Conservation (phyloP, 805 yeast species). For the Zygosaccharomyces rouxii region DNA sequence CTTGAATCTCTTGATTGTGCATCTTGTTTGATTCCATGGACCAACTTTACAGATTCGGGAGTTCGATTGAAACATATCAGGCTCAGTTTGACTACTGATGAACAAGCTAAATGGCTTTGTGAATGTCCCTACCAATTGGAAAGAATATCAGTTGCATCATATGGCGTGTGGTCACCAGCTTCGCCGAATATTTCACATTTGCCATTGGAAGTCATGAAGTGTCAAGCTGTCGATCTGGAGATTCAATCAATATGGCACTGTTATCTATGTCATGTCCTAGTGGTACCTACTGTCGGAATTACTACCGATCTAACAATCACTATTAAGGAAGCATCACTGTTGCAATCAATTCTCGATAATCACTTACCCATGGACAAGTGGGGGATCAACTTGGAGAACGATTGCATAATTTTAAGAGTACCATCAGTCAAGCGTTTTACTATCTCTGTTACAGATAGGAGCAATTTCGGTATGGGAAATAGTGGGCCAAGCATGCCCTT, state of each 20-base stretch:
- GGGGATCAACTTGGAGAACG: slow-evolving; percentile 9
- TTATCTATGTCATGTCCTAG: slow-evolving; percentile 16
- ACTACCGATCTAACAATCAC: slow-evolving; percentile 9
- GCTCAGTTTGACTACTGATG: slow-evolving; percentile 13
- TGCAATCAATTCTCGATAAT: slow-evolving; percentile 10
- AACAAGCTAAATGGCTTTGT: slow-evolving; percentile 23
- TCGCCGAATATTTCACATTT: slow-evolving; percentile 8
- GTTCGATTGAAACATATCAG: slow-evolving; percentile 8
- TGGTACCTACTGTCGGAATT: slow-evolving; percentile 12
- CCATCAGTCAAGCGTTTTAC: slow-evolving; percentile 13
- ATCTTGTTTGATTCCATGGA: slow-evolving; percentile 23
- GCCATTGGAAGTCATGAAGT: slow-evolving; percentile 1
- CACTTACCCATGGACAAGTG: slow-evolving; percentile 2
- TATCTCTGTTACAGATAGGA: slow-evolving; percentile 2
- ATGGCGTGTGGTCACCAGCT: slow-evolving; percentile 5
- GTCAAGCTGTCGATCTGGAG: slow-evolving; percentile 6
- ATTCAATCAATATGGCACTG: slow-evolving; percentile 20
- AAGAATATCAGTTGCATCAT: slow-evolving; percentile 4
- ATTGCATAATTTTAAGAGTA: slow-evolving; percentile 11
- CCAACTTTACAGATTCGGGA: slow-evolving; percentile 10
- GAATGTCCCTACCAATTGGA: slow-evolving; percentile 14
- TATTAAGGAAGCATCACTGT: slow-evolving; percentile 13
- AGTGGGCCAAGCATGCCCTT: neutral
- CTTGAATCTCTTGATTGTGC: slow-evolving; percentile 14
- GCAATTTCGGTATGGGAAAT: neutral